Evolutionary conservation across 139 green algal genomes (phyloP), one percentile per base, ranked within the genome.

Genomic region (Chlamydomonas sphaeroides): DNA sequence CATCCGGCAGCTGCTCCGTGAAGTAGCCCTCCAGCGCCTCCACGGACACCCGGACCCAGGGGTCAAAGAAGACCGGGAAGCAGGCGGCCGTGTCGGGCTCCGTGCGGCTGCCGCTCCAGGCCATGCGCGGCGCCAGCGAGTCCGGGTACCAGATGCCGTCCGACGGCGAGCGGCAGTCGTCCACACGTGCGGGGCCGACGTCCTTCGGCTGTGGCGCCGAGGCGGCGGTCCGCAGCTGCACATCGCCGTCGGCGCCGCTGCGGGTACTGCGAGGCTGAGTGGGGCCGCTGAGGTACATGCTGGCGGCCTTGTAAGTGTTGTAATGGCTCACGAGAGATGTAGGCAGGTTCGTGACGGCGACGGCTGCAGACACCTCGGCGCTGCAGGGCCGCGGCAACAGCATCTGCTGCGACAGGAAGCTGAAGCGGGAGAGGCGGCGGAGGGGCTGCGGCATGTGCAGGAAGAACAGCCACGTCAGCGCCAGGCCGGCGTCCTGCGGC

Each of bases 121-220:
- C 68, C 85, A 91, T 90, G 38, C 36, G 38, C 10, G 53, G 61
- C 4, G 6, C 11, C 57, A 90, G 62, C 49, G 4, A 4, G 79
- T 92, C 86, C 17, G 90, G 88, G 67, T 89, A 80, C 80, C 82
- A 93, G 42, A 93, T 82, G 23, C 90, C 90, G 38, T 91, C 84
- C 0, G 39, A 26, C 0, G 38, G 0, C 0, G 56, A 65, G 32
- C 2, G 28, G 72, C 68, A 89, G 28, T n/a, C 36, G 56, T 92
- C 84, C 2, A 92, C 65, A 53, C 10, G 84, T 67, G 0, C 56
- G 51, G 30, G 81, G 0, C 88, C 84, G 33, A 89, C 45, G 45
- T 53, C 45, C 3, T 69, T 25, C 3, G 45, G 11, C 14, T 83
- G 18, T 21, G 73, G 76, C 0, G 36, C 30, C 21, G 17, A 35